Evolutionary conservation across 2,329 filamentous ascomycete species (phyloP), one percentile per base, ranked within the genome.

Genomic region (Botrytis hyacinthi): DNA sequence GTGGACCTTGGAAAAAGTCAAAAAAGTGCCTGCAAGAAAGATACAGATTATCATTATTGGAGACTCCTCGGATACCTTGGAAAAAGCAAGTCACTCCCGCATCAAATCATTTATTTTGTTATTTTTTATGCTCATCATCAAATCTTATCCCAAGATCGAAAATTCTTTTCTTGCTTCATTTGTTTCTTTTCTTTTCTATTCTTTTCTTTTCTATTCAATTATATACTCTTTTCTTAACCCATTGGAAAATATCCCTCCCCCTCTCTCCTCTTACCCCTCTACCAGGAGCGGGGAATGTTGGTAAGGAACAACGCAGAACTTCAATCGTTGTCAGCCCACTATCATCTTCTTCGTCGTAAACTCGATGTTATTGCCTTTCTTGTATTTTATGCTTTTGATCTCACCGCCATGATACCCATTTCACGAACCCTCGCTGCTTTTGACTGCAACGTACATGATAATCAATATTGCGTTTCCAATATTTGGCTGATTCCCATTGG

Each of bases 381-480:
- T 66, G 57, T n/a, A 44, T 59, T 72, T 54, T 59, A 42, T 48
- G 44, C 48, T 42, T 59, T 46, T 54, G n/a, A 46, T 37, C 61
- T 72, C 70, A 72, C 70, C 70, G 70, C 70, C 35, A 42, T 70
- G 46, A 44, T 65, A 16, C 40, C 40, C 40, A 32, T 32, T 46
- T 26, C 68, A 40, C 42, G 42, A 73, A 62, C 44, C 32, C 66
- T 46, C 65, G 72, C 72, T 57, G 72, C 72, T 70, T 71, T 73
- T 71, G n/a, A 14, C 20, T 44, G 70, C 63, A 70, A 57, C 29
- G 40, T 57, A 71, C 22, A 71, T 68, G 42, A 42, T 71, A 51
- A 67, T 62, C 59, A 37, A 40, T 62, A 37, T 65, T 59, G 46
- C 60, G 46, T 44, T 71, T 42, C n/a, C 32, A 63, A 71, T 59